These are phyloP conservation scores for Komagataella kurtzmanii DNA, from an alignment of 805 yeast species.

Conservation along the genomic window DNA sequence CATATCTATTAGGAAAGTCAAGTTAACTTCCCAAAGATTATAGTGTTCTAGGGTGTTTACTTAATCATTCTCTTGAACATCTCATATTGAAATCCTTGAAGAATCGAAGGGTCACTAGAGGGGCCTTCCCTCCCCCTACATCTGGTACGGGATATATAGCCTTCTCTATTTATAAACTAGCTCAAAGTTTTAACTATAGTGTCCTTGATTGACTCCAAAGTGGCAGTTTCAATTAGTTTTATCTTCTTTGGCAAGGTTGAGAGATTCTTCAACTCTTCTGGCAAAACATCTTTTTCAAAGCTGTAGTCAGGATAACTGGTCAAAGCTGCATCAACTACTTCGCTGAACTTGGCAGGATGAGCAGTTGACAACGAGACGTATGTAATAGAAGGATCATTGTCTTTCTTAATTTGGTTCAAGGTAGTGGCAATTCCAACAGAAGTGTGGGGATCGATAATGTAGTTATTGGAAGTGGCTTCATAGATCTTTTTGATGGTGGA, in stretches of 20 bases:
- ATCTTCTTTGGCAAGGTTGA: slow-evolving; percentile 63
- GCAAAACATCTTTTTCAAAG: slow-evolving; percentile 80
- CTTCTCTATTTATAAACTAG: slow-evolving; percentile 19
- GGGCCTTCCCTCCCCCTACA: neutral
- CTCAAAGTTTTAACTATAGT: slow-evolving; percentile 63
- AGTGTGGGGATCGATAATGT: slow-evolving; percentile 91
- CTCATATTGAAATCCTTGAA: no score
- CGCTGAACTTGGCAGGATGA: slow-evolving; percentile 97
- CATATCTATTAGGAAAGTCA: no score
- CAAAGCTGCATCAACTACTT: slow-evolving; percentile 82
- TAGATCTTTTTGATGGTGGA: slow-evolving; percentile 65
- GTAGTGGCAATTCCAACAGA: slow-evolving; percentile 88
- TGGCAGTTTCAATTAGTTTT: slow-evolving; percentile 55
- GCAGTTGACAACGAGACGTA: slow-evolving; percentile 87
- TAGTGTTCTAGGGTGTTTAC: no score
- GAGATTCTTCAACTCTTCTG: slow-evolving; percentile 71
- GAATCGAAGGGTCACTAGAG: neutral
- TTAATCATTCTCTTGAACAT: no score
- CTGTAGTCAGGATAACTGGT: slow-evolving; percentile 55
- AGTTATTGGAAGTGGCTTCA: slow-evolving; percentile 39
- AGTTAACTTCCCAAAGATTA: no score
- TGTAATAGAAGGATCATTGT: slow-evolving; percentile 21
- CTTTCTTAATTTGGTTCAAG: slow-evolving; percentile 39
- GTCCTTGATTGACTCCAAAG: slow-evolving; percentile 58
- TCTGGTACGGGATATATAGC: neutral